Evolutionary conservation across 805 yeast species (phyloP), one percentile per base, ranked within the genome.

Genomic region (Kazachstania kunashirensis): DNA sequence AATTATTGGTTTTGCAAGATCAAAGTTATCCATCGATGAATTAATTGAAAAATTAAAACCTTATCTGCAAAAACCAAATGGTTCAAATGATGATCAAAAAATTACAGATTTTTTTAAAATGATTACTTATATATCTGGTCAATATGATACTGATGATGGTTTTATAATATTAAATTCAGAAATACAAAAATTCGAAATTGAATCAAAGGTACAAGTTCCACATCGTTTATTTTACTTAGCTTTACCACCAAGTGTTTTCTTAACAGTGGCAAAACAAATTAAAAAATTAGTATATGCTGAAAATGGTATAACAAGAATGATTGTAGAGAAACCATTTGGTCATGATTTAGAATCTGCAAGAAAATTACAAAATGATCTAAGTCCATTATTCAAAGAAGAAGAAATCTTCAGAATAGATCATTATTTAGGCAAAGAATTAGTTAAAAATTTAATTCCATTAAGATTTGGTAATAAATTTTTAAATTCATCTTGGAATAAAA

Each of bases 261-360:
- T 79, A 37, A 61, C 68, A 26, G 97, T 88, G 33, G 84, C 89
- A 34, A 61, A 67, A 33, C 75, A 82, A 44, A 65, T 89, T 53
- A 84, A 82, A 63, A 64, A 73, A 49, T 60, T 71, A 53, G 74
- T 75, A 45, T 82, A 85, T 60, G 76, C 80, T 10, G 68, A 66
- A 26, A 65, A 73, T 34, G 95, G 95, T 35, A 55, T 69, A 36
- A 77, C 85, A 24, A 75, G 96, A 59, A 66, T 92, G 47, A 84
- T 89, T 54, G 83, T 89, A 39, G 98, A 89, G 67, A 89, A 89
- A 68, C 98, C 98, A 25, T 89, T 89, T 58, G 98, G 98, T 44
- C 94, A 77, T 60, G 97, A 92, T 59, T 72, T 89, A 52, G 73
- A 71, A 43, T 70, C 85, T 36, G 76, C 94, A 3, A 73, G 84